Base-by-base conservation (phyloP, 352 stramenopile species). In the Phytophthora megakarya region DNA sequence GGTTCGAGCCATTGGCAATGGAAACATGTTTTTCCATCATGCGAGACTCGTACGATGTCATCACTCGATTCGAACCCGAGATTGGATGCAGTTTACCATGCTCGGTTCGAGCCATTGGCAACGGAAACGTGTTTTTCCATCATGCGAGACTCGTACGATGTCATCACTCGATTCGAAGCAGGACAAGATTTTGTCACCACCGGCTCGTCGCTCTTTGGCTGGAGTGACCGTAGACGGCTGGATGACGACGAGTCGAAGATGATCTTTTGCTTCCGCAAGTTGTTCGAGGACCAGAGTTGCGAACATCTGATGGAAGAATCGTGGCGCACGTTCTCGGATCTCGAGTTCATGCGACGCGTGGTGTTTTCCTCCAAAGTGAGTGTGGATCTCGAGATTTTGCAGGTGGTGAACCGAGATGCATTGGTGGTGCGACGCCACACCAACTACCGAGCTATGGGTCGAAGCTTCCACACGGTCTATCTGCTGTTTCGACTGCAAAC, bases 381-480 rank as follows among this genome's bases (percentile, higher is more conserved):
- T 16, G 57, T 87, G 32, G 69, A 77, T 6, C 66, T 88, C 6
- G 61, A 81, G 60, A 67, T 75, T 15, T 38, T 89, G 16, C 80
- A 88, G 63, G 61, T 74, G 11, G 45, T 89, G 32, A 86, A 65
- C 60, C 70, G 75, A 21, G 78, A 89, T 44, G 70, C 79, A 18
- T 49, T 78, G 12, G 67, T 91, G 30, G 75, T 91, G 48, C 77
- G 73, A 3, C 81, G 81, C 28, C 73, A 86, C 54, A 88, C 80
- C 22, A 66, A 75, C 46, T 89, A 89, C 65, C 18, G 67, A 9
- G 68, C 70, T 11, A 78, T 91, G 70, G 55, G 65, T 0, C 55
- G 61, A 22, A 73, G 73, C 10, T 89, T 91, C 67, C 81, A 88
- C 70, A 91, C 81, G 1, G 81, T 91, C 26, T 88, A 89, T 45